Conservation (phyloP, 2,329 filamentous ascomycete genomes). For the Fusarium setosum region DNA sequence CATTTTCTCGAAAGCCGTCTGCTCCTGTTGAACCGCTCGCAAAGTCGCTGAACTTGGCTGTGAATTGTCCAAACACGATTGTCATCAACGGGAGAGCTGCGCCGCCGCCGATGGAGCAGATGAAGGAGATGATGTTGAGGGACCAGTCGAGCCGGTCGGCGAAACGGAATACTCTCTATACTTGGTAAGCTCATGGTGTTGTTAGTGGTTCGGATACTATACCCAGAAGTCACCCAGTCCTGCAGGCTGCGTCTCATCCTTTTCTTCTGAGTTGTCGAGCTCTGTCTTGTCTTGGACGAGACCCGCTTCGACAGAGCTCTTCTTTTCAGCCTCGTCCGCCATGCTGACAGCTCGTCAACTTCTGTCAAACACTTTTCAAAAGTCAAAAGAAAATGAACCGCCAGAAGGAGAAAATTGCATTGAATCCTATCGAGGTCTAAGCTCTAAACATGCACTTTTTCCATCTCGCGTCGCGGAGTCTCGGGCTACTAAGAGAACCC, state of each 20-base stretch:
- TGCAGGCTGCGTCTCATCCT: conserved; percentile 3
- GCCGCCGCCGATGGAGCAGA: conserved; percentile 23
- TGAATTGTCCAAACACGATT: conserved; percentile 27
- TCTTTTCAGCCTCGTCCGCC: conserved; percentile 14
- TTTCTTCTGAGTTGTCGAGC: background rate
- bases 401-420: too few relatives aligned
- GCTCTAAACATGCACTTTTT: too few relatives aligned
- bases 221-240: conserved; percentile 22
- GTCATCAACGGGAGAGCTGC: conserved; percentile 27
- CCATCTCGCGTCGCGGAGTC: too few relatives aligned
- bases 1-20: conserved; percentile 6
- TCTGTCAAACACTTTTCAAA: too few relatives aligned
- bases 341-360: background rate
- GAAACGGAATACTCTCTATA: conserved; percentile 26
- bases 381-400: too few relatives aligned
- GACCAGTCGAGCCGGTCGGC: conserved; percentile 28
- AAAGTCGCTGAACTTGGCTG: conserved; percentile 22
- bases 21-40: conserved; percentile 5
- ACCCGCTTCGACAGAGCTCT: conserved; percentile 1
- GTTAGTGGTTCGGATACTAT: background rate
- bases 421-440: too few relatives aligned
- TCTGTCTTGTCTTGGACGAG: too few relatives aligned
- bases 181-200: background rate
- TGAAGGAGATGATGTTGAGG: conserved; percentile 16
- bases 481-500: too few relatives aligned